Evolutionary conservation across 306 rosid species (phyloP).

Genomic region (cucumber (Cucumis sativus)): DNA sequence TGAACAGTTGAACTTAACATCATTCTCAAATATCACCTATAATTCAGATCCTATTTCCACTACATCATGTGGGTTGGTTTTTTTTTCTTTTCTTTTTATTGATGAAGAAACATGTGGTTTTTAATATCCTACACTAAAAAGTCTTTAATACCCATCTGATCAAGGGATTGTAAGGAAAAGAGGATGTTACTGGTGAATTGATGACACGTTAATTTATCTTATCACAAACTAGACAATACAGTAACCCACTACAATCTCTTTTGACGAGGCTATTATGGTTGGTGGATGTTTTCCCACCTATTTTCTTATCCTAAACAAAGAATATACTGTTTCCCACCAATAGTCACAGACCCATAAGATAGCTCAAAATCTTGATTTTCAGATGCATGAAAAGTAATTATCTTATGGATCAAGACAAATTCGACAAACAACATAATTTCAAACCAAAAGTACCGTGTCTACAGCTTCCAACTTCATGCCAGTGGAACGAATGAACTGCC

Average conservation of each 20-base stretch:
- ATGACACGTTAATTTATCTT: not conserved
- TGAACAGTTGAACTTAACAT: not conserved
- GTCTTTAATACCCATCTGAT: not conserved
- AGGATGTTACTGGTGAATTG: not conserved
- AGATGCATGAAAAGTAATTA: not conserved
- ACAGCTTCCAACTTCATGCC: slow-evolving; percentile 87
- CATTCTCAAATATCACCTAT: not conserved
- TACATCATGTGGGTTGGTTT: too few species aligned
- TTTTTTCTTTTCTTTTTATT: too few species aligned
- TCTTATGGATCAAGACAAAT: not conserved
- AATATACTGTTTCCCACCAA: not conserved
- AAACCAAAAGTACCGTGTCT: slow-evolving; percentile 60
- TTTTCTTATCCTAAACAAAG: not conserved
- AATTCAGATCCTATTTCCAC: not conserved
- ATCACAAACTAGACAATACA: not conserved
- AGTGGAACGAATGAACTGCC: slow-evolving; percentile 43
- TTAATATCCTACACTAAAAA: not conserved
- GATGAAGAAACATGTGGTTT: not conserved
- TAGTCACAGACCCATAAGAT: not conserved
- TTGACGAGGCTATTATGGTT: not conserved
- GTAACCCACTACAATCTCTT: not conserved
- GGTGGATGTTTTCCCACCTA: not conserved
- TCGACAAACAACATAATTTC: not conserved
- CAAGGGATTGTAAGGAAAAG: not conserved
- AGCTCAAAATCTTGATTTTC: not conserved